Evolutionary conservation across 129 eudicot species (phyloP).

Genomic region (Ambrosia artemisiifolia): DNA sequence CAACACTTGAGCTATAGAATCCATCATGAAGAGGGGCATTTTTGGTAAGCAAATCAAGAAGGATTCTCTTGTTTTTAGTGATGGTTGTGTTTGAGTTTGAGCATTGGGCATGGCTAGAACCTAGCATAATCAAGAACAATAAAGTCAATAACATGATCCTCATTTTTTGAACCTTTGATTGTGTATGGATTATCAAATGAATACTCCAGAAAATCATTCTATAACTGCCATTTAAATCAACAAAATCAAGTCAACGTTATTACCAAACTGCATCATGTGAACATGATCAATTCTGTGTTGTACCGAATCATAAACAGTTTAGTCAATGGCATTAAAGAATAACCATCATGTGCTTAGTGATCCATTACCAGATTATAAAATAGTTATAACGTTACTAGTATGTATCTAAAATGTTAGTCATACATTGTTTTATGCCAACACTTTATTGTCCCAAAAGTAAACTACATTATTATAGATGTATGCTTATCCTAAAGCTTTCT

Average conservation of each 20-base stretch:
- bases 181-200: neutral
- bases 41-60: slow-evolving; percentile 2
- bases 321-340: neutral
- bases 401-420: no score
- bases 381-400: no score
- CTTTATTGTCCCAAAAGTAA: no score
- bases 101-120: slow-evolving; percentile 15
- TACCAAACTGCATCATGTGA: no score
- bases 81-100: neutral
- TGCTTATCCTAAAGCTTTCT: no score
- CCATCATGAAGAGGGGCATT: slow-evolving; percentile 16
- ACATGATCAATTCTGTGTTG: no score
- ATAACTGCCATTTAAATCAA: no score
- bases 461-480: no score
- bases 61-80: slow-evolving; percentile 6
- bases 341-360: neutral
- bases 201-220: neutral
- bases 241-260: no score
- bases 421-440: no score
- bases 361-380: neutral
- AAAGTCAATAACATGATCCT: neutral
- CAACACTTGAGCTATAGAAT: slow-evolving; percentile 23
- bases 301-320: neutral
- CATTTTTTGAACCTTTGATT: neutral
- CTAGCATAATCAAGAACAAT: slow-evolving; percentile 11